phyloP scores from a whole-genome alignment of 305 asterid species.

The Fraxinus velutina region DNA sequence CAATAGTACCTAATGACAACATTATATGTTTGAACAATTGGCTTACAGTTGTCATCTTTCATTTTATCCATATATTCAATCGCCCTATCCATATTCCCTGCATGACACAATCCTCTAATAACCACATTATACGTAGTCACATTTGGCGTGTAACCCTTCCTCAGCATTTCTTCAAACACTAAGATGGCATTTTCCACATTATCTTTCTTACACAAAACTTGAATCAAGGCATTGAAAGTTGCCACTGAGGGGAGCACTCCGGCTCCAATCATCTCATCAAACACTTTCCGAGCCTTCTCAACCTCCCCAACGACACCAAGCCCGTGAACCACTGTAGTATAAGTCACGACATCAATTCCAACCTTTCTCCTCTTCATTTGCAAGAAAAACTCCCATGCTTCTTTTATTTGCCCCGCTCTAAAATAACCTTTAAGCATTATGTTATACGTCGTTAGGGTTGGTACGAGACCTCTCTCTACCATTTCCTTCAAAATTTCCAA shows the following conservation, averaged over 20 bases:
- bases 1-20: constrained; percentile 71
- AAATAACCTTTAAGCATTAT: constrained; percentile 75
- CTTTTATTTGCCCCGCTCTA: constrained; percentile 61
- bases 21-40: constrained; percentile 72
- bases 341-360: constrained; percentile 76
- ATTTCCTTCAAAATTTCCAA: constrained; percentile 72
- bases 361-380: constrained; percentile 80
- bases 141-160: constrained; percentile 73
- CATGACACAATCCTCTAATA: constrained; percentile 81
- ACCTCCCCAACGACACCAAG: constrained; percentile 77
- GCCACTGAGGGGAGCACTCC: constrained; percentile 86
- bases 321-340: constrained; percentile 81
- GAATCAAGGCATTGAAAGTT: constrained; percentile 78
- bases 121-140: constrained; percentile 63
- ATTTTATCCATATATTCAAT: constrained; percentile 57
- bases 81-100: constrained; percentile 59
- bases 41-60: constrained; percentile 61
- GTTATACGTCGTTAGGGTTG: constrained; percentile 62
- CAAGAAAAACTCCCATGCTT: constrained; percentile 84
- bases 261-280: constrained; percentile 67
- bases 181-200: constrained; percentile 63
- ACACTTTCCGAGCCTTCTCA: constrained; percentile 58
- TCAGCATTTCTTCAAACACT: constrained; percentile 66
- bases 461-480: constrained; percentile 73
- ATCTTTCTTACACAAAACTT: constrained; percentile 84